phyloP scores from a whole-genome alignment of 2,329 filamentous ascomycete genomes.

The Clarireedia monteithiana region DNA sequence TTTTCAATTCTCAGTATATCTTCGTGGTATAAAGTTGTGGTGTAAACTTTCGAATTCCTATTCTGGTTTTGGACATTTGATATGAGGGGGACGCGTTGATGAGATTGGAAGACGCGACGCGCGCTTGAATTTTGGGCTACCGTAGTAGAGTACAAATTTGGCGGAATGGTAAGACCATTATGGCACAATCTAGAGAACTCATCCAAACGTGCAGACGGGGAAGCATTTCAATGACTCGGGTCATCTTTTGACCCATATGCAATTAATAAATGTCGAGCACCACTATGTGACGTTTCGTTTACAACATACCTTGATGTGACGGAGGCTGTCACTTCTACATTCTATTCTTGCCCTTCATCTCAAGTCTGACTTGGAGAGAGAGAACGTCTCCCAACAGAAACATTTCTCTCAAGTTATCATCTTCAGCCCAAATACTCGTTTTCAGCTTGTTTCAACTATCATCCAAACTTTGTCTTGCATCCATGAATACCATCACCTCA shows the following conservation, averaged over 20 bases:
- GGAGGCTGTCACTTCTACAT: no score
- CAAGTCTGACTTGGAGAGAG: no score
- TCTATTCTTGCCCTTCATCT: no score
- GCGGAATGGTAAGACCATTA: background rate
- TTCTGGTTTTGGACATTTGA: background rate
- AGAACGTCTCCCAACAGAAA: no score
- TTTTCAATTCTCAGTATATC: conserved; percentile 1
- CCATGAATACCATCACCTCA: background rate
- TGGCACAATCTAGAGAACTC: background rate
- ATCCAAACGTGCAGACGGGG: background rate
- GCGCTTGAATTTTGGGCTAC: background rate
- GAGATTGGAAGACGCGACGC: conserved; percentile 11
- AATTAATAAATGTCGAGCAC: no score
- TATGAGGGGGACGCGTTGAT: conserved; percentile 2
- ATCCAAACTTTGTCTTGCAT: background rate
- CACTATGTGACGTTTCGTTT: no score
- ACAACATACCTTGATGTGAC: no score
- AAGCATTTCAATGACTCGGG: no score
- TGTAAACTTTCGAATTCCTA: background rate
- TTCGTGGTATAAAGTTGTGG: background rate
- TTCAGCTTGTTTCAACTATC: background rate
- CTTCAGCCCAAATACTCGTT: no score
- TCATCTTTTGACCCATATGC: no score
- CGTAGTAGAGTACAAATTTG: background rate
- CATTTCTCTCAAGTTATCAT: no score